Percentiles rank a stretch among this genome's conserved stretches.
These are phyloP conservation scores for Lavandula angustifolia DNA, from an alignment of 257 asterid genomes.

Conservation along the genomic window DNA sequence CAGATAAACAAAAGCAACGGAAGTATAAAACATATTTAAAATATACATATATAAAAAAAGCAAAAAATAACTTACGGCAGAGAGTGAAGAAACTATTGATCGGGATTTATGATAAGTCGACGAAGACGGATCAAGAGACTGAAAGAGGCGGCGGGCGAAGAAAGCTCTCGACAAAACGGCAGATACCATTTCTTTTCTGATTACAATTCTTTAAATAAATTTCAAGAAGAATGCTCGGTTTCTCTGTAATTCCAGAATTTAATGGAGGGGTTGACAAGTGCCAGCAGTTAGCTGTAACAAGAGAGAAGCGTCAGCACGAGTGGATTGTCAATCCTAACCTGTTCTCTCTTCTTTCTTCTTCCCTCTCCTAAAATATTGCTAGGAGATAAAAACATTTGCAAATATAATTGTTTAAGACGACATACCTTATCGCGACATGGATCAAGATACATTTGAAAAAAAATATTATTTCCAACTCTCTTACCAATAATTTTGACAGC, in stretches of 20 bases:
- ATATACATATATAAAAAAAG: neutral
- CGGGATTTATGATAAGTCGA: constrained; percentile 43
- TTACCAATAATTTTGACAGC: too few species aligned
- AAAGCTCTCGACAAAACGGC: constrained; percentile 59
- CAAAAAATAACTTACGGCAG: constrained; percentile 47
- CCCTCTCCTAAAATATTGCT: too few species aligned
- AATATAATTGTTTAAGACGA: too few species aligned
- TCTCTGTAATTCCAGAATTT: neutral
- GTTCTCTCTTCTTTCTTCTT: too few species aligned
- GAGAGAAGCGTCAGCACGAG: neutral
- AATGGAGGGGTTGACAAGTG: neutral
- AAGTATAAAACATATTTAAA: neutral
- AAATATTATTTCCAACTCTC: too few species aligned
- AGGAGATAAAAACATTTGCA: too few species aligned
- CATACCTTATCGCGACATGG: too few species aligned
- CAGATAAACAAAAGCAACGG: neutral
- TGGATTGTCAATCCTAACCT: neutral
- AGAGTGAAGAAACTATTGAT: constrained; percentile 35
- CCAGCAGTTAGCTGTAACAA: neutral
- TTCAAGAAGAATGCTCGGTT: neutral
- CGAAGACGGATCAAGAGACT: constrained; percentile 42
- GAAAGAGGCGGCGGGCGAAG: constrained; percentile 57
- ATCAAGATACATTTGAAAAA: too few species aligned
- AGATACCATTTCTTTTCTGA: constrained; percentile 53
- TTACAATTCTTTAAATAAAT: neutral